phyloP scores from a whole-genome alignment of 2,329 filamentous ascomycete species.

The Pleochaeta shiraiana region DNA sequence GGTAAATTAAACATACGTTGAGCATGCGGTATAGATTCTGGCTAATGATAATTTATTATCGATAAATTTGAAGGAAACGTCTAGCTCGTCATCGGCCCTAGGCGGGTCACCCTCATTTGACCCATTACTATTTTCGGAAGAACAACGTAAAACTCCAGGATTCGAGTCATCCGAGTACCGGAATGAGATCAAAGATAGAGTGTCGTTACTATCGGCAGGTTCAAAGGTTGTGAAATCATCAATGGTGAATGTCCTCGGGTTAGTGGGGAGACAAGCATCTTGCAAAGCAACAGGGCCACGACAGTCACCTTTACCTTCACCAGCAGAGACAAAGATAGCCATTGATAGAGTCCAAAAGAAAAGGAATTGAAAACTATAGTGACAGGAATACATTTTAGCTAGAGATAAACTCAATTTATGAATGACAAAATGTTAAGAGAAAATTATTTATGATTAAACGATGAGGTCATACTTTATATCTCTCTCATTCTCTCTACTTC shows the following conservation, averaged over 20 bases:
- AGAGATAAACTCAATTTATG: too few relatives aligned
- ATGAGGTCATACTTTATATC: too few relatives aligned
- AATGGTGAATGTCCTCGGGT: slow-evolving; percentile 8
- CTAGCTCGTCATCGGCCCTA: neutral
- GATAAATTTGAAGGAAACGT: slow-evolving; percentile 6
- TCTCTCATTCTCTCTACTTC: too few relatives aligned
- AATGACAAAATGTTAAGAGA: too few relatives aligned
- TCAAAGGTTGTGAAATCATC: slow-evolving; percentile 9
- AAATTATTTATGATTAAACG: too few relatives aligned
- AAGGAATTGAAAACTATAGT: too few relatives aligned
- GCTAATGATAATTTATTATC: slow-evolving; percentile 3
- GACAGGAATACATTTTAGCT: too few relatives aligned
- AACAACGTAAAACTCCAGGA: neutral
- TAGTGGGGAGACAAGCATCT: neutral
- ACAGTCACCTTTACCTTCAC: too few relatives aligned
- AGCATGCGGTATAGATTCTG: neutral
- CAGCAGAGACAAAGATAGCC: neutral
- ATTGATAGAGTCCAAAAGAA: too few relatives aligned
- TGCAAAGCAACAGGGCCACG: too few relatives aligned
- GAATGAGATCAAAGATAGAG: slow-evolving; percentile 7
- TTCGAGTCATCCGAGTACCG: slow-evolving; percentile 5
- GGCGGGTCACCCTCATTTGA: slow-evolving; percentile 5
- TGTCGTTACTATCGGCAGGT: slow-evolving; percentile 7
- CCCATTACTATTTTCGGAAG: neutral
- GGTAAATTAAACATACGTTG: slow-evolving; percentile 5